Evolutionary conservation across 2,329 filamentous ascomycete species (phyloP), one percentile per base, ranked within the genome.

Genomic region (Sporothrix curviconia): DNA sequence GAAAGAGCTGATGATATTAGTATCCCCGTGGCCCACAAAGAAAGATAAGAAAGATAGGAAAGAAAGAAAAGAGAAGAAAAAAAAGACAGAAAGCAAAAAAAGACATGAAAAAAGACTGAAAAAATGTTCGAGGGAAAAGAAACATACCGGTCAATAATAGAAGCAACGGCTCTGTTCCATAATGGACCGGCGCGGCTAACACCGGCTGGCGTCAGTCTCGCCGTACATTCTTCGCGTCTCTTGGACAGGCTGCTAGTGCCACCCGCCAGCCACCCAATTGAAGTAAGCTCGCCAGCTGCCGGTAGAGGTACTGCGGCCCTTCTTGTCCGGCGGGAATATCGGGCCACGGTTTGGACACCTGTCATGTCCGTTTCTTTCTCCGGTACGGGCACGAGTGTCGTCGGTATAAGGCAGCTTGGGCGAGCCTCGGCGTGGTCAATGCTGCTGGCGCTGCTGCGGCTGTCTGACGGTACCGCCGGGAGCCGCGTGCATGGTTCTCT

Each of bases 211-310:
- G 63, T 85, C 87, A 28, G 89, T 92, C 55, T 84, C 79, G 67
- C 81, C 75, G 60, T 85, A n/a, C 82, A 64, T 88, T 43, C 11
- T 36, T 43, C 17, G 56, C 32, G 61, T 58, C 52, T 61, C 59
- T 6, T 82, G 82, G 65, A 99, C 81, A 5, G 92, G 91, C 40
- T 75, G 69, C 65, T 92, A n/a, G n/a, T n/a, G 84, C 87, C 95
- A 99, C 70, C 95, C 92, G 44, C 79, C 82, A 58, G 99, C 76
- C n/a, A 99, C 84, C 84, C 99, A 90, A 55, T 89, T 95, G 75
- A 99, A 97, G 76, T 96, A 99, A n/a, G 50, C 89, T 94, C 19
- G 89, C 89, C 57, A 99, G 78, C 71, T 99, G 92, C 11, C 92
- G 81, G 74, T 87, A 92, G 40, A 99, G 76, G 71, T 87, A 91